These are phyloP conservation scores for Trametes elegans DNA, from an alignment of 768 basidiomycete genomes.

Conservation along the genomic window DNA sequence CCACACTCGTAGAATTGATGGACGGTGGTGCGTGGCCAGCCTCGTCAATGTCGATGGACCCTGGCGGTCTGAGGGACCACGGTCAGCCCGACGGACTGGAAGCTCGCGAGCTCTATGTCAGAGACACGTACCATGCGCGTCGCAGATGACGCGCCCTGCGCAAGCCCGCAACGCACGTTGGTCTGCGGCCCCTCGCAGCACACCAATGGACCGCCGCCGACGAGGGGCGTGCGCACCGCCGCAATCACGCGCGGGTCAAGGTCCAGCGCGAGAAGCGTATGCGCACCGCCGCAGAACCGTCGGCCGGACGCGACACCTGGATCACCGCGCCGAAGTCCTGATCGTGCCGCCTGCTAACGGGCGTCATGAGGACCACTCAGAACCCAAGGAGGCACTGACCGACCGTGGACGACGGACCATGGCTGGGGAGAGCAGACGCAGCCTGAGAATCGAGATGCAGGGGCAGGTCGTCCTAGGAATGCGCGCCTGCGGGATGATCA, in stretches of 20 bases:
- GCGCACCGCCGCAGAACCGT: not conserved
- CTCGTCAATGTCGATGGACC: not conserved
- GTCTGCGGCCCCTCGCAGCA: not conserved
- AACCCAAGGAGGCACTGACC: not conserved
- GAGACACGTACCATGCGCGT: not conserved
- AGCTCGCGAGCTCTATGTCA: not conserved
- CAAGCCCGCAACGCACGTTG: not conserved
- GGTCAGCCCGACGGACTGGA: not conserved
- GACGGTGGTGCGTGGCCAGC: not conserved
- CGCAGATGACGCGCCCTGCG: not conserved
- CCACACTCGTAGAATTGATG: not conserved
- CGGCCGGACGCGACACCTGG: constrained; percentile 6
- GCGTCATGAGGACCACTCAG: not conserved
- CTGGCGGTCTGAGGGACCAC: too few species aligned
- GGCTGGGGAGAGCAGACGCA: too few species aligned
- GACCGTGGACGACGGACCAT: not conserved
- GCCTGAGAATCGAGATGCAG: too few species aligned
- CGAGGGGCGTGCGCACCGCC: constrained; percentile 2
- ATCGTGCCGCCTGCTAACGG: not conserved
- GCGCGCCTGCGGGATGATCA: not conserved
- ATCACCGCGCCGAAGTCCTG: constrained; percentile 16
- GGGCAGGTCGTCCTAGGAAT: too few species aligned
- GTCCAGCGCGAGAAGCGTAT: not conserved
- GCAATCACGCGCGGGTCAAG: constrained; percentile 19
- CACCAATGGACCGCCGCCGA: constrained; percentile 12